Conservation (phyloP, 2,329 filamentous ascomycete species). For the Ophiostoma angusticollis region DNA sequence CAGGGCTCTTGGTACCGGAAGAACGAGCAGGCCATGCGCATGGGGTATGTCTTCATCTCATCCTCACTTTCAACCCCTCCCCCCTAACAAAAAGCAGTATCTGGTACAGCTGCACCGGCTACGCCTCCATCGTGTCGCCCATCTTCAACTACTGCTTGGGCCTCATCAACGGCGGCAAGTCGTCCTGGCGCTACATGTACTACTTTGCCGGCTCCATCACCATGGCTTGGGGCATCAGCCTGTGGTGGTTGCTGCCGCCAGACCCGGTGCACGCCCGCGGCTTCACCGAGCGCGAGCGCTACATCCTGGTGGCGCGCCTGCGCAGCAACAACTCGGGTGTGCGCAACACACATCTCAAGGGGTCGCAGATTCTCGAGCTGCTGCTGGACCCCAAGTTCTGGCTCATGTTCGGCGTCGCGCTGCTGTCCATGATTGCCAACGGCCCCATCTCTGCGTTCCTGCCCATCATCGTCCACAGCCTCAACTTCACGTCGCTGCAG, state of each 20-base stretch:
- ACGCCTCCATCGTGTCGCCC: conserved; percentile 31
- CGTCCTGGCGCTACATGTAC: conserved; percentile 21
- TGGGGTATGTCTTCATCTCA: conserved; percentile 6
- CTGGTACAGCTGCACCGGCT: conserved; percentile 31
- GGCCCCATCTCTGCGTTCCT: conserved; percentile 11
- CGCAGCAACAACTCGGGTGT: conserved; percentile 1
- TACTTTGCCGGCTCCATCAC: conserved; percentile 6
- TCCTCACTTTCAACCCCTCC: conserved; percentile 16
- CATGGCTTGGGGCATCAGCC: conserved; percentile 2
- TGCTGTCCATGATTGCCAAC: conserved; percentile 11
- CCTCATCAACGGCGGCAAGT: conserved; percentile 25
- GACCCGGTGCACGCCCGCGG: conserved; percentile 22
- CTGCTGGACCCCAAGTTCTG: conserved; percentile 29
- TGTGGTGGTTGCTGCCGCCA: conserved; percentile 18
- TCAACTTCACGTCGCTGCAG: conserved; percentile 15
- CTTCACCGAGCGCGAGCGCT: conserved; percentile 24
- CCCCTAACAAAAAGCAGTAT: conserved; percentile 19
- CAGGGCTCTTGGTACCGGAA: conserved; percentile 35
- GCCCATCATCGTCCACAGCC: conserved; percentile 12
- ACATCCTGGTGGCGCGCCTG: conserved; percentile 15
- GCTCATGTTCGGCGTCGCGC: conserved; percentile 12
- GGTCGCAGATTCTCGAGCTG: conserved; percentile 33
- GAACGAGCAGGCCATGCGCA: conserved; percentile 26
- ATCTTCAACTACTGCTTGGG: conserved; percentile 36
- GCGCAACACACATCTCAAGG: conserved; percentile 33